Base-by-base conservation (phyloP, 2,329 filamentous ascomycete species). In the Kalmusia sp. region DNA sequence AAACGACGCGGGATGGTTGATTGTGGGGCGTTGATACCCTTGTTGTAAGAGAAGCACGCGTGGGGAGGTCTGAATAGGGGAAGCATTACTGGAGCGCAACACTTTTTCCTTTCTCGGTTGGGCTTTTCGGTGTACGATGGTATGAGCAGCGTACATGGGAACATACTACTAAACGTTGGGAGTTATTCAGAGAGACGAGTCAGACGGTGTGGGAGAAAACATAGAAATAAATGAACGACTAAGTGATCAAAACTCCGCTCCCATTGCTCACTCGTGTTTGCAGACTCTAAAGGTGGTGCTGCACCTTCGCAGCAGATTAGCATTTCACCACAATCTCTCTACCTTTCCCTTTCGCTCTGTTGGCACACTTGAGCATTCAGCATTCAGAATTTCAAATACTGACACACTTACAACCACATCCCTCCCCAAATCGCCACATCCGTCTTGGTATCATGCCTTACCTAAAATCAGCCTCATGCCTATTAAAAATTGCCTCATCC, bases 211-310 rank as follows among this genome's bases (percentile, higher is more conserved):
- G 43, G 30, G 17, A 17, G 15, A 51, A 50, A 47, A 39, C 9
- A 51, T 55, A 55, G 52, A 55, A 51, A 37, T 39, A 22, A 51
- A 55, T 51, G 44, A 49, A 55, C 43, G 35, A 48, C 37, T 51
- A 51, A 39, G 31, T 55, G 52, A 55, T 55, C 48, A 55, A 44
- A 11, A 12, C 24, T 37, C n/a, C 17, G 2, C 37, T 34, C 22
- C 27, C 27, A 30, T 21, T 43, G 17, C 28, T 47, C 35, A 28
- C 43, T n/a, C 11, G 43, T 46, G 30, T 30, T 34, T n/a, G 35
- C 35, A 38, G 19, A 38, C n/a, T n/a, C n/a, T n/a, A n/a, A n/a
- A n/a, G n/a, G n/a, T n/a, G n/a, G n/a, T n/a, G n/a, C n/a, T n/a
- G n/a, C n/a, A n/a, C n/a, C n/a, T 9, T 8, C 17, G 2, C 34